Conservation (phyloP, 83 land plant genomes). For the Picea abies region DNA sequence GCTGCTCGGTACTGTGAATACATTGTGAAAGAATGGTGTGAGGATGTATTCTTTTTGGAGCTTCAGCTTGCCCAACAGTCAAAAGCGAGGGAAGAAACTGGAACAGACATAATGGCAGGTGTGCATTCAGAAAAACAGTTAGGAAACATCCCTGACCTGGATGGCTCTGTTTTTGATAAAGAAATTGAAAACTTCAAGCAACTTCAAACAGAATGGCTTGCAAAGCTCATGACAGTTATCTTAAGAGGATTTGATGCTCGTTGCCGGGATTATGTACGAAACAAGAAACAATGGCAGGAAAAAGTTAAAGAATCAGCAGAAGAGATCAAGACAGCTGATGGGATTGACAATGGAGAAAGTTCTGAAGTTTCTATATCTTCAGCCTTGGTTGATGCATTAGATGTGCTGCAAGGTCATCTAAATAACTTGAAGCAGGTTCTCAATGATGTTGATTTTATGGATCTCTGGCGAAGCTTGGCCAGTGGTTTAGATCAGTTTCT, state of each 20-base stretch:
- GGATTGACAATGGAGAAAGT: conserved; percentile 19
- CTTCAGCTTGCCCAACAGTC: conserved; percentile 36
- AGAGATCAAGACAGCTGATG: conserved; percentile 5
- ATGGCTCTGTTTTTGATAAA: conserved; percentile 42
- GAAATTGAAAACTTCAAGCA: conserved; percentile 56
- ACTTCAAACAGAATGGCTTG: conserved; percentile 71
- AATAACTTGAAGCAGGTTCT: conserved; percentile 44
- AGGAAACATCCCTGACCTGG: conserved; percentile 12
- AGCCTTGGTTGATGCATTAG: conserved; percentile 72
- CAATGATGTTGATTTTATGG: conserved; percentile 67
- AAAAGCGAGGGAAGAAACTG: conserved; percentile 6
- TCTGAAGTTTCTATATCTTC: conserved; percentile 39
- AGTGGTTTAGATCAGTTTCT: conserved; percentile 69
- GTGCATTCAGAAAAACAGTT: background rate
- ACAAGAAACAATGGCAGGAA: conserved; percentile 87
- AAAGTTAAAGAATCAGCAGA: conserved; percentile 11
- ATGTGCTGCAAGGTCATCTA: conserved; percentile 72
- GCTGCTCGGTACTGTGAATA: conserved; percentile 77
- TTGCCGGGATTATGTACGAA: conserved; percentile 70
- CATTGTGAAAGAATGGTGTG: conserved; percentile 83
- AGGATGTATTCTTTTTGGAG: conserved; percentile 89
- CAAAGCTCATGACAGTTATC: conserved; percentile 71
- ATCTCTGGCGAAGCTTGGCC: conserved; percentile 80
- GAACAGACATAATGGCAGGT: background rate
- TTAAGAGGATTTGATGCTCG: conserved; percentile 81